Evolutionary conservation across 805 yeast species (phyloP).

Genomic region (Lachancea dasiensis): DNA sequence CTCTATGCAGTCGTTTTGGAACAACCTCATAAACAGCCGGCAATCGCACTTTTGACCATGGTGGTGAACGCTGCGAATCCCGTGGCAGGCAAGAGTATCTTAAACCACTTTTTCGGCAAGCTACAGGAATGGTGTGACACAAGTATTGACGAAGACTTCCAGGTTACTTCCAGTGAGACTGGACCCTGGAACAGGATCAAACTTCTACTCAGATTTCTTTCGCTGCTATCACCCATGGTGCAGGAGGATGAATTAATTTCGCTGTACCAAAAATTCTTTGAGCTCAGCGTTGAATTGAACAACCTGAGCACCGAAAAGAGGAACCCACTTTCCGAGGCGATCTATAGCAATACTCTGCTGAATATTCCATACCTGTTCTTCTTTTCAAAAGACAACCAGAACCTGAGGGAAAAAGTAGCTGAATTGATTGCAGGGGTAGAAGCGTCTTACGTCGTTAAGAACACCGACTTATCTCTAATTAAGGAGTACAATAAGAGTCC

Average conservation of each 20-base stretch:
- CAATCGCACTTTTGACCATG: constrained; percentile 62
- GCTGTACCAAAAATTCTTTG: constrained; percentile 49
- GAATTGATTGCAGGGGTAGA: constrained; percentile 44
- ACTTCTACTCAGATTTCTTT: constrained; percentile 61
- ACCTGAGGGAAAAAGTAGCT: constrained; percentile 33
- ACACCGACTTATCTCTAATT: constrained; percentile 19
- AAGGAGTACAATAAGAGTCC: constrained; percentile 24
- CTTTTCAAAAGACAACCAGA: constrained; percentile 33
- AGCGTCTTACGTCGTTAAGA: constrained; percentile 17
- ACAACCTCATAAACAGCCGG: constrained; percentile 84
- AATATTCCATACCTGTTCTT: constrained; percentile 60
- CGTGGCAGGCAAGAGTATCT: constrained; percentile 59
- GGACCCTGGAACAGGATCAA: constrained; percentile 71
- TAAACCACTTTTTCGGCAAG: constrained; percentile 63
- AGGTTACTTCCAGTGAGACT: constrained; percentile 34
- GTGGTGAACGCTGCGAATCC: constrained; percentile 59
- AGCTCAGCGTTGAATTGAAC: constrained; percentile 53
- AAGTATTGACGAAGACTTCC: constrained; percentile 22
- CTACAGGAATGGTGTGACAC: constrained; percentile 49
- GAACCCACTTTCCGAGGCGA: constrained; percentile 58
- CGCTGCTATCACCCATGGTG: constrained; percentile 59
- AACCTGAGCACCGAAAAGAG: constrained; percentile 33
- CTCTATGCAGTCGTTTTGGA: constrained; percentile 67
- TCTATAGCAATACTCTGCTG: constrained; percentile 55
- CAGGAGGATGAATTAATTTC: constrained; percentile 42